A percentile compares a stretch with the other conserved stretches of the same genome.
These are phyloP conservation scores for Aspergillus nanangensis DNA, from an alignment of 495 filamentous ascomycete species.

Conservation along the genomic window DNA sequence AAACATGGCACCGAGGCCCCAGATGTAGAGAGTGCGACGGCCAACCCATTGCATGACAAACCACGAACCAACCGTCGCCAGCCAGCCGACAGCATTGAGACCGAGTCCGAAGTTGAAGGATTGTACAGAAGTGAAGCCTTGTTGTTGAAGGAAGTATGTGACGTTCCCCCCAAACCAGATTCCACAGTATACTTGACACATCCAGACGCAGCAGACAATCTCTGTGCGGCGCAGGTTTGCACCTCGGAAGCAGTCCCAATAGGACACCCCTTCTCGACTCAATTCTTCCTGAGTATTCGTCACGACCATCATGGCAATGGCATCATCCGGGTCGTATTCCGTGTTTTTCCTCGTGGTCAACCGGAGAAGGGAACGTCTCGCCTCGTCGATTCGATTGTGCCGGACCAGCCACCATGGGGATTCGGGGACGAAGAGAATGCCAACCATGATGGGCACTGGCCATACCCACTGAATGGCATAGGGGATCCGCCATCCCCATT, in stretches of 20 bases:
- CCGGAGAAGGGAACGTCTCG: conserved; percentile 34
- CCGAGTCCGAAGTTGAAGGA: too few species aligned
- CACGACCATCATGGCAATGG: conserved; percentile 61
- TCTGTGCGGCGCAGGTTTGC: conserved; percentile 66
- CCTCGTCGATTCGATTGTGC: conserved; percentile 47
- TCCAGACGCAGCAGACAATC: conserved; percentile 63
- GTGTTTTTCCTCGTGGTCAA: conserved; percentile 18
- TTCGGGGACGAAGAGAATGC: conserved; percentile 56
- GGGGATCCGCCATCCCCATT: conserved; percentile 49
- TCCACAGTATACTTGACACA: too few species aligned
- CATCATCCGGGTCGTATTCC: conserved; percentile 51
- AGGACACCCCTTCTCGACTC: too few species aligned
- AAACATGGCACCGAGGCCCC: too few species aligned
- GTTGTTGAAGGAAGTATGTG: too few species aligned
- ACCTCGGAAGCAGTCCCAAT: conserved; percentile 68
- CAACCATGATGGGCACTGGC: conserved; percentile 53
- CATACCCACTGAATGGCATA: conserved; percentile 66
- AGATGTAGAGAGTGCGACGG: too few species aligned
- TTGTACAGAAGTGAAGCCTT: too few species aligned
- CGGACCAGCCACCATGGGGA: conserved; percentile 62
- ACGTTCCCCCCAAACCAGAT: too few species aligned
- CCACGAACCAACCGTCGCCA: too few species aligned
- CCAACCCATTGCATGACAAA: too few species aligned
- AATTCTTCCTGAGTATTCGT: conserved; percentile 51
- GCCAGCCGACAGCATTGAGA: too few species aligned